Evolutionary conservation across 257 asterid genomes (phyloP).

Genomic region (Coffea canephora): DNA sequence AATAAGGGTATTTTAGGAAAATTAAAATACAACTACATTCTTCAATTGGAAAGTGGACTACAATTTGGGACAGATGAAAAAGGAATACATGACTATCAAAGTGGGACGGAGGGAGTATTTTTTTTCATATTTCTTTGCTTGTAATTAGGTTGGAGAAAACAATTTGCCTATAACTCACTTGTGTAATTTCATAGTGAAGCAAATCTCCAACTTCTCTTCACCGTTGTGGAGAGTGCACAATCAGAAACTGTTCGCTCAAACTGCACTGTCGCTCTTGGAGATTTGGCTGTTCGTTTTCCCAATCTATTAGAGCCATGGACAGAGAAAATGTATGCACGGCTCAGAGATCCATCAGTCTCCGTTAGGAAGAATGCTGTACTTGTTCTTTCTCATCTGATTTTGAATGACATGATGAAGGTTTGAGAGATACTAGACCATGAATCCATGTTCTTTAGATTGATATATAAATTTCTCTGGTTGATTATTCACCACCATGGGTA

Average conservation of each 20-base stretch:
- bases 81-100: too few species aligned
- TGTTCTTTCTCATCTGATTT: constrained; percentile 96
- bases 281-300: constrained; percentile 93
- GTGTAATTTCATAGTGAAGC: constrained; percentile 52
- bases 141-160: constrained; percentile 8
- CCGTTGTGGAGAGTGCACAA: constrained; percentile 92
- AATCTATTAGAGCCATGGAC: constrained; percentile 98
- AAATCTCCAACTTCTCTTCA: constrained; percentile 95
- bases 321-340: constrained; percentile 90
- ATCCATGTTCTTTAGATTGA: constrained; percentile 10
- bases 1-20: too few species aligned
- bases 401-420: constrained; percentile 99
- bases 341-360: constrained; percentile 71
- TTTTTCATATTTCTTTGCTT: neutral
- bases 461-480: constrained; percentile 15
- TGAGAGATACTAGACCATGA: constrained; percentile 21
- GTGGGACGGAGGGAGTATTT: too few species aligned
- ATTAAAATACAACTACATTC: too few species aligned
- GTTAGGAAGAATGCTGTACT: constrained; percentile 89
- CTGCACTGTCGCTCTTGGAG: constrained; percentile 97
- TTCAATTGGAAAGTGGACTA: too few species aligned
- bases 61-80: too few species aligned
- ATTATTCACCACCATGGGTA: constrained; percentile 26
- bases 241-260: constrained; percentile 93
- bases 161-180: constrained; percentile 13